These are phyloP conservation scores for Saccharomycopsis sp. DNA, from an alignment of 805 yeast genomes.

Conservation along the genomic window DNA sequence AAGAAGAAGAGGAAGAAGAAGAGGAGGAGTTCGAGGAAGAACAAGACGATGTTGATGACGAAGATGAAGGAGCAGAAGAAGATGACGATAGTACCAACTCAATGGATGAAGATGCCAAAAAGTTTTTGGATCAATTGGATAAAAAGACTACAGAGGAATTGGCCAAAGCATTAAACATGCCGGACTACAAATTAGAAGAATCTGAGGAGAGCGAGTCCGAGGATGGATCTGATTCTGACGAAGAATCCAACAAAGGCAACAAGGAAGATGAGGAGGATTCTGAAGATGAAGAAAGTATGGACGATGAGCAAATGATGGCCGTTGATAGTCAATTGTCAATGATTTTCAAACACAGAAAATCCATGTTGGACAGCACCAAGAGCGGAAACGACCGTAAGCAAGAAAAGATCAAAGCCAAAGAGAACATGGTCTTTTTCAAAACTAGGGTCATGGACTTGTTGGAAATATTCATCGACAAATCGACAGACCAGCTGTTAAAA, in stretches of 20 bases:
- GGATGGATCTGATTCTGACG: constrained; percentile 23
- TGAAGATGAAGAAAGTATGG: constrained; percentile 35
- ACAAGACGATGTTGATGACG: constrained; percentile 20
- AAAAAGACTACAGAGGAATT: constrained; percentile 18
- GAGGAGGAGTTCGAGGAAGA: constrained; percentile 29
- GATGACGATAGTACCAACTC: constrained; percentile 23
- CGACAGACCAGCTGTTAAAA: constrained; percentile 33
- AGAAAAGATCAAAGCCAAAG: constrained; percentile 73
- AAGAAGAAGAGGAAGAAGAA: constrained; percentile 31
- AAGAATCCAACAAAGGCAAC: constrained; percentile 44
- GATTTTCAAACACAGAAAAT: constrained; percentile 78
- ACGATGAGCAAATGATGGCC: constrained; percentile 79
- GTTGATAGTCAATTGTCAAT: constrained; percentile 76
- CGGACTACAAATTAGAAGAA: constrained; percentile 27
- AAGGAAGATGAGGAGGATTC: constrained; percentile 30
- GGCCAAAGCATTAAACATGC: constrained; percentile 20
- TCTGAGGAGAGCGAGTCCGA: constrained; percentile 49
- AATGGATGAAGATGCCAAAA: constrained; percentile 24
- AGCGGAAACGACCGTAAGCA: constrained; percentile 62
- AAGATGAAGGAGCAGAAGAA: constrained; percentile 20
- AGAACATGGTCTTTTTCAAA: constrained; percentile 73
- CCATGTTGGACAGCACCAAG: constrained; percentile 44
- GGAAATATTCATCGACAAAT: constrained; percentile 50
- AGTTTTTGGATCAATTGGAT: constrained; percentile 18
- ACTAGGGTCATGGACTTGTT: constrained; percentile 70